These are phyloP conservation scores for Aegilops sharonensis DNA, from an alignment of 176 grass and related monocot genomes.

Conservation along the genomic window DNA sequence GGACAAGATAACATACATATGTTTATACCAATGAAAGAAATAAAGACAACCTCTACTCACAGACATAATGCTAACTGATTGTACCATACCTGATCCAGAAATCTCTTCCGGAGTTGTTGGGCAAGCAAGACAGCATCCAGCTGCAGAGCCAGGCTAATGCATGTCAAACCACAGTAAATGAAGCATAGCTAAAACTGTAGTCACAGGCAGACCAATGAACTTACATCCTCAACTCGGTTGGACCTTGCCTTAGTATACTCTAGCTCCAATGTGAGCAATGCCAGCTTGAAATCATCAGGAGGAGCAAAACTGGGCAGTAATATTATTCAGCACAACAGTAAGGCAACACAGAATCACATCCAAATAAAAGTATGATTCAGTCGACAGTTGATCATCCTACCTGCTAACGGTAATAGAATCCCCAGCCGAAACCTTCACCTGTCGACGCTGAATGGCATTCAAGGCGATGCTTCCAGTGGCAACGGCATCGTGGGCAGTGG, in stretches of 20 bases:
- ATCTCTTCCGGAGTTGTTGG: conserved; percentile 84
- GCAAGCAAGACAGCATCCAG: conserved; percentile 92
- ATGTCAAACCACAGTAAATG: conserved; percentile 27
- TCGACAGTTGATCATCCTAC: conserved; percentile 34
- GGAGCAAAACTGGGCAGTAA: conserved; percentile 68
- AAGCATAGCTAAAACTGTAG: neutral
- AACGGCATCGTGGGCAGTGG: conserved; percentile 77
- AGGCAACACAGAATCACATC: conserved; percentile 8
- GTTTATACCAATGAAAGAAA: neutral
- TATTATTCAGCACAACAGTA: conserved; percentile 4
- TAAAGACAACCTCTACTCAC: neutral
- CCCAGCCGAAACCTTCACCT: conserved; percentile 88
- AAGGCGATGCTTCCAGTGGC: conserved; percentile 63
- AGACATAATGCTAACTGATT: neutral
- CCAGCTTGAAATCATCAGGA: conserved; percentile 75
- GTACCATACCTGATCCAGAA: conserved; percentile 66
- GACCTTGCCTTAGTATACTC: conserved; percentile 73
- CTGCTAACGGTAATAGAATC: conserved; percentile 75
- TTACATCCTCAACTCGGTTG: conserved; percentile 67
- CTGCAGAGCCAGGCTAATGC: conserved; percentile 41
- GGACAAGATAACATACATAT: neutral
- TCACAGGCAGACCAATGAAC: conserved; percentile 3
- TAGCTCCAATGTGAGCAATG: conserved; percentile 75
- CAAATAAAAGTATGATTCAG: neutral
- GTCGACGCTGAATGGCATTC: conserved; percentile 90